phyloP scores from a whole-genome alignment of 306 rosid species.

The Benincasa hispida region DNA sequence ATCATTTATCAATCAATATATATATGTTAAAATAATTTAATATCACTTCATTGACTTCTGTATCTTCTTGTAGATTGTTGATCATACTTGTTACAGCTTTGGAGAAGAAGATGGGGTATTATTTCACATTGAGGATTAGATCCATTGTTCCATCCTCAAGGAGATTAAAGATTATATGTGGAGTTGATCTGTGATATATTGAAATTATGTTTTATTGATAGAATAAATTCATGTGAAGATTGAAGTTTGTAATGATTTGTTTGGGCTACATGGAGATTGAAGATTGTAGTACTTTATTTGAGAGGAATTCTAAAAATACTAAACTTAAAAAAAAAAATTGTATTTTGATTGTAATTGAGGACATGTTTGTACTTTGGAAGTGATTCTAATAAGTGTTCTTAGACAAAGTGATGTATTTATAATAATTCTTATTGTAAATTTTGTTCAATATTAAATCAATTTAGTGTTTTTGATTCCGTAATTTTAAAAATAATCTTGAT shows the following conservation, averaged over 20 bases:
- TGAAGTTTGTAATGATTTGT: not conserved
- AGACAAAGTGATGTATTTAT: no score
- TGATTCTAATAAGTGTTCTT: no score
- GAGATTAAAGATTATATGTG: not conserved
- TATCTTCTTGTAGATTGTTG: not conserved
- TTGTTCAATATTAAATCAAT: no score
- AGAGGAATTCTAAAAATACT: no score
- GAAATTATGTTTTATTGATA: not conserved
- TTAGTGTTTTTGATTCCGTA: no score
- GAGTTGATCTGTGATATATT: not conserved
- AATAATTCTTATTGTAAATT: no score
- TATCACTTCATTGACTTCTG: not conserved
- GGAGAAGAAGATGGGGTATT: not conserved
- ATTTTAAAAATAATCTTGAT: no score
- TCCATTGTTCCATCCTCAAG: not conserved
- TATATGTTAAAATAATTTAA: no score
- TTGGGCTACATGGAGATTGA: not conserved
- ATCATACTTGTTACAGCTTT: not conserved
- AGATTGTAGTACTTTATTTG: not conserved
- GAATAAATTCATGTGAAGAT: not conserved
- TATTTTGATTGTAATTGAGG: no score
- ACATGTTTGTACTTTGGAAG: no score
- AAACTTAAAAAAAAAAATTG: no score
- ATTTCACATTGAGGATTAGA: not conserved
- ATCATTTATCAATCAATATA: no score